Conservation (phyloP, 495 filamentous ascomycete species). For the Xylaria palmicola region DNA sequence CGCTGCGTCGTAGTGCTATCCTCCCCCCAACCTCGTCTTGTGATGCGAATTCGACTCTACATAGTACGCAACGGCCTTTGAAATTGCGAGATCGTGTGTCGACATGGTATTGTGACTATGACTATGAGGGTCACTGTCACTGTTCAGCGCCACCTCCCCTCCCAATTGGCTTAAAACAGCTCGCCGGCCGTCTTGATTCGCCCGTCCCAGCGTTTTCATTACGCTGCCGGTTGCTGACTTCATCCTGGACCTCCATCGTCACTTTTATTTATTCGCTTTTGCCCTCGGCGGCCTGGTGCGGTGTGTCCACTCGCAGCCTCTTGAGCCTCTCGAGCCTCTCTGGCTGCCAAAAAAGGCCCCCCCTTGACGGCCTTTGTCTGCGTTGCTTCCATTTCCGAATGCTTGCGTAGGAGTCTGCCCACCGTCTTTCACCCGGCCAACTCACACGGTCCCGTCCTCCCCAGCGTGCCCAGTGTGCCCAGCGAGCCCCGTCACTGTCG, state of each 20-base stretch:
- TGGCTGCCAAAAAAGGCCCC: not conserved
- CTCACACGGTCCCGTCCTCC: conserved; percentile 10
- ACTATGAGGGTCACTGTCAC: conserved; percentile 12
- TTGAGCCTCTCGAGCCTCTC: conserved; percentile 6
- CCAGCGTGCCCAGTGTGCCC: conserved; percentile 6
- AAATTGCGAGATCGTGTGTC: conserved; percentile 8
- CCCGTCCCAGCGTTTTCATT: conserved; percentile 9
- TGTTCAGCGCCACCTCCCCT: conserved; percentile 13
- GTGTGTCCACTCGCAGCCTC: conserved; percentile 5
- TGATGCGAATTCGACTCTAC: not conserved
- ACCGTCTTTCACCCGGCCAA: conserved; percentile 8
- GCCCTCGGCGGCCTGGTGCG: conserved; percentile 11
- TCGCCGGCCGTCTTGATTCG: conserved; percentile 8
- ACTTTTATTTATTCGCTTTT: not conserved
- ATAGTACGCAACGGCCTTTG: conserved; percentile 1
- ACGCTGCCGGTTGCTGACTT: conserved; percentile 11
- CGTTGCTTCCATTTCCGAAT: conserved; percentile 6
- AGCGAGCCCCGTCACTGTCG: conserved; percentile 9
- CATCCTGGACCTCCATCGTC: conserved; percentile 4
- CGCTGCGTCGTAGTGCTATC: conserved; percentile 16
- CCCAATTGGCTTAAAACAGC: conserved; percentile 12
- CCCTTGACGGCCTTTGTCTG: conserved; percentile 5
- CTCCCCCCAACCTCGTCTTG: not conserved
- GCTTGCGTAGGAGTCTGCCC: conserved; percentile 9
- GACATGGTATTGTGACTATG: conserved; percentile 1